Evolutionary conservation across 139 green algal species (phyloP), one percentile per base, ranked within the genome.

Genomic region (Chlamydomonas asymmetrica): DNA sequence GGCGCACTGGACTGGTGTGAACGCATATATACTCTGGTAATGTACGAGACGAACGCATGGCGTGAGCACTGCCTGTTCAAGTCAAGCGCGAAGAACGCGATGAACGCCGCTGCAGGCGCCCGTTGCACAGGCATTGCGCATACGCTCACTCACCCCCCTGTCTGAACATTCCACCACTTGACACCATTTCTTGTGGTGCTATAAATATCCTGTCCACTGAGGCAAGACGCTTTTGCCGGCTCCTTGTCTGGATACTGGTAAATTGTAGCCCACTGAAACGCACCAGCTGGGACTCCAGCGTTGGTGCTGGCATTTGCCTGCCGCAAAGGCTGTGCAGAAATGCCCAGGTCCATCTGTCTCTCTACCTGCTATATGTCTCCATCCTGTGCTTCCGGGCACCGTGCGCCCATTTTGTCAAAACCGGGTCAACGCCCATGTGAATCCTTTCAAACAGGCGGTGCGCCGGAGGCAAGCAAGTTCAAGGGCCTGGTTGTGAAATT

Each of bases 211-310:
- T n/a, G n/a, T n/a, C n/a, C n/a, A n/a, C n/a, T n/a, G n/a, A n/a
- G n/a, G n/a, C n/a, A n/a, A n/a, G n/a, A n/a, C n/a, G 9, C 50
- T 32, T 73, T 71, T 9, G 65, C 75, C 10, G 63, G 48, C 20
- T 86, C 80, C 57, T 71, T 75, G 49, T 86, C 80, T 1, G 67
- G 64, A 34, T 78, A 86, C 16, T 64, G 34, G 70, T 86, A 48
- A 9, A 86, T 64, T 5, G 75, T 82, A 1, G 75, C 80, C 80
- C 77, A 79, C 34, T 57, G 32, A 41, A 78, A 78, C 0, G 73
- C 63, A 2, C 79, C 79, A 34, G 63, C 5, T 7, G 67, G 67
- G 25, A 85, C 52, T n/a, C 56, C 59, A 13, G 61, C 5, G 2
- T 40, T 2, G 8, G 70, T 20, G 3, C 39, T 40, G 4, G 39